phyloP scores from a whole-genome alignment of 164 flowering plant species.

The Vitis riparia region DNA sequence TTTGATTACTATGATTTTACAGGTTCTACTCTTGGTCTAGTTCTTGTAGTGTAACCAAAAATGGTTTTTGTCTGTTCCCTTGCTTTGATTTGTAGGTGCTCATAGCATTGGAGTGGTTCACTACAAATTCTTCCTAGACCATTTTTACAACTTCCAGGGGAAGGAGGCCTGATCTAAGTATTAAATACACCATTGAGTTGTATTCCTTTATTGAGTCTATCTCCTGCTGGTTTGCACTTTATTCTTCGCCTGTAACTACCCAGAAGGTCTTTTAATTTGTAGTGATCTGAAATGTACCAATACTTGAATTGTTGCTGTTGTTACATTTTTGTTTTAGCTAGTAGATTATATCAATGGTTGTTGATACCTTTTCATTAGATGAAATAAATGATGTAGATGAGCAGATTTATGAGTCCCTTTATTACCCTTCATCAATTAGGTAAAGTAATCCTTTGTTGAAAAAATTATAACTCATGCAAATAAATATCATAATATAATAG shows the following conservation, averaged over 20 bases:
- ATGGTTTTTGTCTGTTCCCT: neutral
- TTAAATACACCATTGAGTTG: conserved; percentile 24
- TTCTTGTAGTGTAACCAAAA: neutral
- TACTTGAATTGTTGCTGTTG: too few relatives aligned
- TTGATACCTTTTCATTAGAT: too few relatives aligned
- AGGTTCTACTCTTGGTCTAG: neutral
- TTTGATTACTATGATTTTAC: neutral
- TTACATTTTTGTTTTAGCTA: too few relatives aligned
- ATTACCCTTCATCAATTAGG: too few relatives aligned
- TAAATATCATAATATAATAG: too few relatives aligned
- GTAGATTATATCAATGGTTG: too few relatives aligned
- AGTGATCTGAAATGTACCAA: neutral
- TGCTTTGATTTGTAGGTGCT: conserved; percentile 27
- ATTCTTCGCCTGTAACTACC: neutral
- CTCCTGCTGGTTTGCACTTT: neutral
- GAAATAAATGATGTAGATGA: too few relatives aligned
- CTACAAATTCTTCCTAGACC: conserved; percentile 19
- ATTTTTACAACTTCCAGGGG: neutral
- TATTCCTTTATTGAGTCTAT: neutral
- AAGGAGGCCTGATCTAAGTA: conserved; percentile 38
- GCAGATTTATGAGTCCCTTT: too few relatives aligned
- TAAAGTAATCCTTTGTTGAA: too few relatives aligned
- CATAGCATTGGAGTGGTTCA: conserved; percentile 25
- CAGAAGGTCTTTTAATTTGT: too few relatives aligned
- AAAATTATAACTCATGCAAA: too few relatives aligned